Conservation (phyloP, 345 rosid species). For the Jatropha curcas region DNA sequence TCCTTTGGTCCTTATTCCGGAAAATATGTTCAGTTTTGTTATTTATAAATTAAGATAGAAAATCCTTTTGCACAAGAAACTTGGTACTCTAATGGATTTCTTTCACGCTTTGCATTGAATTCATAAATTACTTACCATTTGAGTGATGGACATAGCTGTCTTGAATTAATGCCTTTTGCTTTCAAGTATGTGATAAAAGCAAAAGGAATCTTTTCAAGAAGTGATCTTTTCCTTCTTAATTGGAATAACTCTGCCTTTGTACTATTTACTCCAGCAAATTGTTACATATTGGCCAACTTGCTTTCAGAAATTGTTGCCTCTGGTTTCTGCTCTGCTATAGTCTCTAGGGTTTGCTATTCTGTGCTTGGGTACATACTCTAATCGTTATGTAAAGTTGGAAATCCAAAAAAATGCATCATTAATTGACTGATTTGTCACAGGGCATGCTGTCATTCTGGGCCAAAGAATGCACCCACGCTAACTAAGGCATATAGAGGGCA, state of each 20-base stretch:
- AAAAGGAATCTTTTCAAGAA: slow-evolving; percentile 5
- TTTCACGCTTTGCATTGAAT: neutral
- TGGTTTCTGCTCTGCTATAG: too few species aligned
- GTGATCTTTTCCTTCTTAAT: neutral
- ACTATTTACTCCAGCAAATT: neutral
- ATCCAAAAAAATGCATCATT: neutral
- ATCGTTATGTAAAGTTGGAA: too few species aligned
- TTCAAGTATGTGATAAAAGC: neutral
- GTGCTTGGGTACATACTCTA: neutral
- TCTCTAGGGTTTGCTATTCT: neutral
- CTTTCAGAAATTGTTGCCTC: neutral
- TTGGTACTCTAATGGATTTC: neutral
- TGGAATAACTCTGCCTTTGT: too few species aligned
- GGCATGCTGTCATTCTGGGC: too few species aligned
- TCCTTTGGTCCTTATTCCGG: neutral
- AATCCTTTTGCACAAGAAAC: neutral
- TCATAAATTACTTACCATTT: neutral
- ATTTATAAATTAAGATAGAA: too few species aligned
- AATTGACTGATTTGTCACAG: neutral
- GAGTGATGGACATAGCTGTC: neutral
- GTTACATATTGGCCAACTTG: neutral
- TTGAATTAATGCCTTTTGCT: too few species aligned
- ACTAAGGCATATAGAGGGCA: neutral
- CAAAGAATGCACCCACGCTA: too few species aligned
- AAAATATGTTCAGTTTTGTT: neutral